Conservation (phyloP, 345 rosid species). For the Acer negundo region DNA sequence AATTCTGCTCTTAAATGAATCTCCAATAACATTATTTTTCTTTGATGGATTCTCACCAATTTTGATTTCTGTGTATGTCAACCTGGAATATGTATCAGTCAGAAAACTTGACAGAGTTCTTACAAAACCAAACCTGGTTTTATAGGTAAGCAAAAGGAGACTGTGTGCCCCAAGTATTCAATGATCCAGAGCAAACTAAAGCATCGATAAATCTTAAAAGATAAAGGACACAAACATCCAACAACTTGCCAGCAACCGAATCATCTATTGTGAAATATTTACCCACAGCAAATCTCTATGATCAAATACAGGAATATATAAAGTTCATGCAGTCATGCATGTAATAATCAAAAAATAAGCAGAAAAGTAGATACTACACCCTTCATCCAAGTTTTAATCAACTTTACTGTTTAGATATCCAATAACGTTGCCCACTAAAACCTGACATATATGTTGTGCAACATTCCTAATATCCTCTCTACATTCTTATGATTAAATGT, state of each 20-base stretch:
- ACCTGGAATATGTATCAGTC: not conserved
- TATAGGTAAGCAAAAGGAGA: not conserved
- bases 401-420: too few relatives aligned
- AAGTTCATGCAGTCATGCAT: not conserved
- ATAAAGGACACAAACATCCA: not conserved
- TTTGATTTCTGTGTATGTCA: not conserved
- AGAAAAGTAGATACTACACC: too few relatives aligned
- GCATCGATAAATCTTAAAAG: not conserved
- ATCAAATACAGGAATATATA: not conserved
- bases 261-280: not conserved
- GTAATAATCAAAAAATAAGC: too few relatives aligned
- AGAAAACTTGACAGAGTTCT: not conserved
- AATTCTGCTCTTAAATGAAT: not conserved
- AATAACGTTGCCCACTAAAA: too few relatives aligned
- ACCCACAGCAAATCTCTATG: not conserved
- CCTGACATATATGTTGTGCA: not conserved
- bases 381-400: too few relatives aligned
- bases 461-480: not conserved
- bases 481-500: not conserved
- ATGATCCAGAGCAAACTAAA: not conserved
- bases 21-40: not conserved
- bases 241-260: not conserved
- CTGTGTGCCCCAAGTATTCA: not conserved
- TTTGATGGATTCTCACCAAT: not conserved
- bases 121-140: not conserved